Conservation (phyloP, 352 stramenopile genomes). For the Pythium chondricola region DNA sequence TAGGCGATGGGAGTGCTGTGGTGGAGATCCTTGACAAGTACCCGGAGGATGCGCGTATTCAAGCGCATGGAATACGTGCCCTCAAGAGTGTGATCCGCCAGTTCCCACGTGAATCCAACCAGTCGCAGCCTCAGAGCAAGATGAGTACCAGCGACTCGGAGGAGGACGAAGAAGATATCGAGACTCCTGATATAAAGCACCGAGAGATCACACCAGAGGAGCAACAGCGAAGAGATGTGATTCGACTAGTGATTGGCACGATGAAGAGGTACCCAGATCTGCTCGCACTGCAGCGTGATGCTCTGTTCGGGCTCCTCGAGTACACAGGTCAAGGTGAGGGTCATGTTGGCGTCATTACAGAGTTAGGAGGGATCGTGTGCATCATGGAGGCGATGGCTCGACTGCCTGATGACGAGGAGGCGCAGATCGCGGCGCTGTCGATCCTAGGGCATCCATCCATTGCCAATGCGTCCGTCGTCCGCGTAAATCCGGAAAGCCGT, state of each 20-base stretch:
- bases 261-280: slow-evolving; percentile 36
- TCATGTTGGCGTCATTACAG: slow-evolving; percentile 30
- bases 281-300: slow-evolving; percentile 40
- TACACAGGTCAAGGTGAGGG: slow-evolving; percentile 22
- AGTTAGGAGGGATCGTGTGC: slow-evolving; percentile 31
- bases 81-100: slow-evolving; percentile 36
- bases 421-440: slow-evolving; percentile 41
- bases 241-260: slow-evolving; percentile 32
- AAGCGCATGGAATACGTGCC: slow-evolving; percentile 40
- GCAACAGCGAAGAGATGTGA: slow-evolving; percentile 6
- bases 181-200: no score
- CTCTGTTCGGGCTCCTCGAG: slow-evolving; percentile 36
- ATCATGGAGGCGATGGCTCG: slow-evolving; percentile 43
- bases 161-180: slow-evolving; percentile 1
- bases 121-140: not conserved
- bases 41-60: slow-evolving; percentile 30
- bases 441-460: slow-evolving; percentile 51
- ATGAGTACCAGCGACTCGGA: not conserved
- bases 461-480: slow-evolving; percentile 36
- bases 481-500: slow-evolving; percentile 43
- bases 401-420: slow-evolving; percentile 41
- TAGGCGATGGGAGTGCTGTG: slow-evolving; percentile 33
- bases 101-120: not conserved
- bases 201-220: no score
- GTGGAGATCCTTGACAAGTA: slow-evolving; percentile 46